phyloP scores from a whole-genome alignment of 192 early-diverging fungal species.

The Coemansia aciculifera region DNA sequence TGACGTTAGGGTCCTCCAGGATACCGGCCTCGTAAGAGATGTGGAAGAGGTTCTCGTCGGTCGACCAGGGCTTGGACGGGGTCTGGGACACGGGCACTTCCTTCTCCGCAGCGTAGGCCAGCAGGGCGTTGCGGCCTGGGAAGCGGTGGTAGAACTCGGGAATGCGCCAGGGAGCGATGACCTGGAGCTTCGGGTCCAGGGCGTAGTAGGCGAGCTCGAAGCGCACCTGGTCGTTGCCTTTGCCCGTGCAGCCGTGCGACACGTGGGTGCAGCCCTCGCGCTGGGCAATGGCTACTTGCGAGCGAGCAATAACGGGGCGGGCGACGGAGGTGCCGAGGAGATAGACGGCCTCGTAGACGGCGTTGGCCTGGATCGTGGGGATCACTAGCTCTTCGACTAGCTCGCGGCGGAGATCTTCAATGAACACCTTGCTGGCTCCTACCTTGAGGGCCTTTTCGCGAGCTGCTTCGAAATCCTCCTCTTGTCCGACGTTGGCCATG shows the following conservation, averaged over 20 bases:
- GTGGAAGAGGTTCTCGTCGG: constrained; percentile 99
- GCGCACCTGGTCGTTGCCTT: constrained; percentile 99
- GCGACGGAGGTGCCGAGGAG: constrained; percentile 97
- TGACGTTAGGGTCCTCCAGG: constrained; percentile 92
- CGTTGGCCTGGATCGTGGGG: constrained; percentile 92
- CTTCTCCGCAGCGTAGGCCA: constrained; percentile 90
- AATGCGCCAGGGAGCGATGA: constrained; percentile 96
- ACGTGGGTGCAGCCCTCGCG: constrained; percentile 94
- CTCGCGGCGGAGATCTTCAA: constrained; percentile 93
- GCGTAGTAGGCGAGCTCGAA: constrained; percentile 99
- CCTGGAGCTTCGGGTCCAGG: constrained; percentile 88
- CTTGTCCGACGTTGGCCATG: constrained; percentile 98
- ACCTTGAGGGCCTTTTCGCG: constrained; percentile 87
- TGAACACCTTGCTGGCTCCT: constrained; percentile 92
- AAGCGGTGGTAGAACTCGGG: constrained; percentile 96
- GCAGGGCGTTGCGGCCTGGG: constrained; percentile 86
- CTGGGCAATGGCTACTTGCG: constrained; percentile 89
- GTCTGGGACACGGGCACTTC: constrained; percentile 94
- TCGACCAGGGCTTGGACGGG: constrained; percentile 96
- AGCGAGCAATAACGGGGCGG: constrained; percentile 91
- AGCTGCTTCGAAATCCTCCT: constrained; percentile 97
- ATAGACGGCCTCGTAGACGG: constrained; percentile 94
- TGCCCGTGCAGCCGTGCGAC: constrained; percentile 99
- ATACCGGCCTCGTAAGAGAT: constrained; percentile 99
- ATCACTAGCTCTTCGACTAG: constrained; percentile 93